These are phyloP conservation scores for Phytophthora capsici DNA, from an alignment of 352 stramenopile species.

Conservation along the genomic window DNA sequence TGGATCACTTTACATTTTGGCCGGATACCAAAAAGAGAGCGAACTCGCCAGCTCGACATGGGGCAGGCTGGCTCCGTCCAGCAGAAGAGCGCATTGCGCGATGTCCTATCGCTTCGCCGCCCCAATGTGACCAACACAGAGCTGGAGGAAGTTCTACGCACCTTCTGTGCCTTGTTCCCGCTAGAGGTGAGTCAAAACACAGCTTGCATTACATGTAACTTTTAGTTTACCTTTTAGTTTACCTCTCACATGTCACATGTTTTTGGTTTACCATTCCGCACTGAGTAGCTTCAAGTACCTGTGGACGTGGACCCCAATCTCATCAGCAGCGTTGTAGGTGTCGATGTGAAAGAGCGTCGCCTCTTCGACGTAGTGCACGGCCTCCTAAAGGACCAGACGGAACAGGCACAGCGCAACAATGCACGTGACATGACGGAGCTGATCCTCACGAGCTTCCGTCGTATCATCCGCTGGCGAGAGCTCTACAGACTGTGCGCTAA, in stretches of 20 bases:
- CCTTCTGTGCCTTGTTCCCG: conserved; percentile 82
- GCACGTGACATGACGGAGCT: conserved; percentile 73
- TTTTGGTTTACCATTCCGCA: conserved; percentile 9
- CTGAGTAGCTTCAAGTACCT: conserved; percentile 26
- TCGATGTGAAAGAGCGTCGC: conserved; percentile 81
- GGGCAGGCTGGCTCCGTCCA: conserved; percentile 81
- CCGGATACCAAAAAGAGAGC: conserved; percentile 13
- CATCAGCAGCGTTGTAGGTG: conserved; percentile 29
- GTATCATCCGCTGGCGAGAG: conserved; percentile 80
- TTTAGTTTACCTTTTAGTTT: conserved; percentile 11
- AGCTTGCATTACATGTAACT: background rate
- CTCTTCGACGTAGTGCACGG: conserved; percentile 78
- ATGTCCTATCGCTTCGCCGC: conserved; percentile 73
- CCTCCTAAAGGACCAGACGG: conserved; percentile 71
- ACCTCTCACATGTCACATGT: conserved; percentile 19
- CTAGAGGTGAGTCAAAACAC: conserved; percentile 44
- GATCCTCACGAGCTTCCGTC: conserved; percentile 72
- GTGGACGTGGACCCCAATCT: conserved; percentile 36
- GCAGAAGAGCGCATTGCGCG: conserved; percentile 80
- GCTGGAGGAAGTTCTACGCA: conserved; percentile 65
- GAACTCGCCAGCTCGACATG: conserved; percentile 41
- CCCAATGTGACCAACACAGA: conserved; percentile 44
- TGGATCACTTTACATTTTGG: conserved; percentile 14
- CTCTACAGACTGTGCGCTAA: conserved; percentile 84
- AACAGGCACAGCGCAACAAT: conserved; percentile 56